phyloP scores from a whole-genome alignment of 2,329 filamentous ascomycete species.

The Boeremia exigua region DNA sequence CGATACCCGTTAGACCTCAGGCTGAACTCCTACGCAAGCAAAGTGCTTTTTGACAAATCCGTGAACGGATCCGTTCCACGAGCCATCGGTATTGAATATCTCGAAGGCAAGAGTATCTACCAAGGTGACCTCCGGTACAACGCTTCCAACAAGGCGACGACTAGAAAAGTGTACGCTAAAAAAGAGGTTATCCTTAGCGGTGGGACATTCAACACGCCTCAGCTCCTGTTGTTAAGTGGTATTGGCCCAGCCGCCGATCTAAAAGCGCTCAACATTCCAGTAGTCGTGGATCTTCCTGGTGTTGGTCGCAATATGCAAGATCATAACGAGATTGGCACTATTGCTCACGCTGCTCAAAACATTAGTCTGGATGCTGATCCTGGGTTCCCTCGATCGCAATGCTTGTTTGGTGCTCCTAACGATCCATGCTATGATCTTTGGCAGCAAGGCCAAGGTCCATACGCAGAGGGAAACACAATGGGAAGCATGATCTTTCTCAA shows the following conservation, averaged over 20 bases:
- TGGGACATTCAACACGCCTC: conserved; percentile 67
- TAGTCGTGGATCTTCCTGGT: conserved; percentile 47
- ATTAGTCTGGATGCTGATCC: conserved; percentile 61
- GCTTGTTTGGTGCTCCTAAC: no score
- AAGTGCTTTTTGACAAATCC: no score
- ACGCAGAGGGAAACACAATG: no score
- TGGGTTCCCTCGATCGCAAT: background rate
- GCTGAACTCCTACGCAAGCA: no score
- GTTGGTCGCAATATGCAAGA: background rate
- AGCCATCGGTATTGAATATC: conserved; percentile 48
- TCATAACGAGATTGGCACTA: background rate
- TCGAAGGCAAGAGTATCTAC: conserved; percentile 48
- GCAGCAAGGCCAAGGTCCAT: no score
- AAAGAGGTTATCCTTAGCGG: conserved; percentile 36
- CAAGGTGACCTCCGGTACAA: conserved; percentile 47
- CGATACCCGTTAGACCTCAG: no score
- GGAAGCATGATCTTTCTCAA: no score
- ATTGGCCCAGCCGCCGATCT: conserved; percentile 63
- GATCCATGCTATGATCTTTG: no score
- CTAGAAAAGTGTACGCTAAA: conserved; percentile 19
- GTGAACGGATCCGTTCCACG: no score
- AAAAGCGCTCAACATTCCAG: conserved; percentile 57
- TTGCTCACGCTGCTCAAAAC: conserved; percentile 34
- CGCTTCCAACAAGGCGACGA: conserved; percentile 35
- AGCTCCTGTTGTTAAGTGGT: conserved; percentile 68